phyloP scores from a whole-genome alignment of 2,329 filamentous ascomycete genomes.

The Phaeosphaeria sp. region DNA sequence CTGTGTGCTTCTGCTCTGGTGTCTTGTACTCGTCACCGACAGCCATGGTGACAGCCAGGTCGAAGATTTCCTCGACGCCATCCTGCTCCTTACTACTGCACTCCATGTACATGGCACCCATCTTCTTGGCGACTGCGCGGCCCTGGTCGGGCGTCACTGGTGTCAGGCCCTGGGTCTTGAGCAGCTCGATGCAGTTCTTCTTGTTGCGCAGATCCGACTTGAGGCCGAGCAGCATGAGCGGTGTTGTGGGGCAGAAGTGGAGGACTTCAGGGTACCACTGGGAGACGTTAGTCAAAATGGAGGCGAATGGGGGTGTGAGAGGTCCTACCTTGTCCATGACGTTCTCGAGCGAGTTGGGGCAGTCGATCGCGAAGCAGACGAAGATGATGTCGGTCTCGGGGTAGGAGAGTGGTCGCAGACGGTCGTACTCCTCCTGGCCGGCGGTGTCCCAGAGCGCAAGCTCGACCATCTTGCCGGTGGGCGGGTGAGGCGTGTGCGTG shows the following conservation, averaged over 20 bases:
- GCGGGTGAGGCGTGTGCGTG: slow-evolving; percentile 88
- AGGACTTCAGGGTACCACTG: slow-evolving; percentile 99
- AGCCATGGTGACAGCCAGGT: slow-evolving; percentile 86
- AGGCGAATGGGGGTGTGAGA: slow-evolving; percentile 1
- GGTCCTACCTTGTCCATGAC: slow-evolving; percentile 91
- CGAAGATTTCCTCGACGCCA: slow-evolving; percentile 96
- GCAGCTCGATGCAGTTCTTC: slow-evolving; percentile 95
- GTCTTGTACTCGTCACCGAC: slow-evolving; percentile 70
- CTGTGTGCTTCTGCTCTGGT: slow-evolving; percentile 27
- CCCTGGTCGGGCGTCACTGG: slow-evolving; percentile 94
- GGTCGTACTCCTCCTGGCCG: slow-evolving; percentile 98
- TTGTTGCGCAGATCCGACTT: slow-evolving; percentile 97
- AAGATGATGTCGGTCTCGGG: slow-evolving; percentile 98
- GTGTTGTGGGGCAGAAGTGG: slow-evolving; percentile 97
- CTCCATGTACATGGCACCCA: slow-evolving; percentile 96
- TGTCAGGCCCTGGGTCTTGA: slow-evolving; percentile 96
- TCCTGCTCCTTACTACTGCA: slow-evolving; percentile 98
- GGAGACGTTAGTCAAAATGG: slow-evolving; percentile 34
- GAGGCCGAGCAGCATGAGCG: slow-evolving; percentile 91
- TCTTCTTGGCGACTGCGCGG: slow-evolving; percentile 84
- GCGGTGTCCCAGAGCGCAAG: slow-evolving; percentile 98
- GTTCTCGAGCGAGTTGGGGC: slow-evolving; percentile 96
- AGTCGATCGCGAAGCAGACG: slow-evolving; percentile 99
- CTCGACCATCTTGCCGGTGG: slow-evolving; percentile 92
- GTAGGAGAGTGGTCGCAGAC: slow-evolving; percentile 92